Base-by-base conservation (phyloP, 345 rosid species). In the Lepidium aucheri region DNA sequence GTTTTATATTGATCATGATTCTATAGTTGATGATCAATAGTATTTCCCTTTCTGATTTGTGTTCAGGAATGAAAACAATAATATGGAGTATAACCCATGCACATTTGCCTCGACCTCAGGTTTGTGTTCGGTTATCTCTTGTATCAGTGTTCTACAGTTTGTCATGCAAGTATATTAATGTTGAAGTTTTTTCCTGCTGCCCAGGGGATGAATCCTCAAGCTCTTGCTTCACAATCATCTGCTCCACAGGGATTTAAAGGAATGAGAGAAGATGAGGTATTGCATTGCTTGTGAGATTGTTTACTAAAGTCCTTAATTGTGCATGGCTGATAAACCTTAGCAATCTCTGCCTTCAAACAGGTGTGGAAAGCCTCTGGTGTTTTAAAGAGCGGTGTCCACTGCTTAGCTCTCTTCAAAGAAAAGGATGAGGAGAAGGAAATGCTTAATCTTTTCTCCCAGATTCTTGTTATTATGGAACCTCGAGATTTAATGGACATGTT, bases 401-500 rank as follows among this genome's bases (percentile, higher is more conserved):
- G 99, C 86, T 76, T 94, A 75, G 95, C 93, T 36, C 97, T 91
- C 66, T 94, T 87, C 82, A 91, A 91, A 86, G 99, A 94, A 69
- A 91, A 91, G 80, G 99, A 94, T 14, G 99, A 94, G 79, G 99
- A 90, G 78, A 90, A 80, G 63, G 99, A 94, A 51, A 94, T 94
- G 93, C 85, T 88, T 57, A 80, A 81, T 49, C 88, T 83, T 45
- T 90, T 88, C 70, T 90, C 97, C 72, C 96, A 88, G 76, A 91
- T 90, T 81, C 82, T 94, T 77, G 86, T 84, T 53, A 88, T 94
- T 53, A 87, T 94, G 99, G 99, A 94, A 79, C 93, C 97, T 50
- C 92, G 96, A 68, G 93, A 94, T 84, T 90, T 91, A 24, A 88
- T 91, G 99, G 97, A 94, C 79, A 88, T 94, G 95, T 94, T 94